Conservation (phyloP, 2,329 filamentous ascomycete genomes). For the Penicillium concentricum region DNA sequence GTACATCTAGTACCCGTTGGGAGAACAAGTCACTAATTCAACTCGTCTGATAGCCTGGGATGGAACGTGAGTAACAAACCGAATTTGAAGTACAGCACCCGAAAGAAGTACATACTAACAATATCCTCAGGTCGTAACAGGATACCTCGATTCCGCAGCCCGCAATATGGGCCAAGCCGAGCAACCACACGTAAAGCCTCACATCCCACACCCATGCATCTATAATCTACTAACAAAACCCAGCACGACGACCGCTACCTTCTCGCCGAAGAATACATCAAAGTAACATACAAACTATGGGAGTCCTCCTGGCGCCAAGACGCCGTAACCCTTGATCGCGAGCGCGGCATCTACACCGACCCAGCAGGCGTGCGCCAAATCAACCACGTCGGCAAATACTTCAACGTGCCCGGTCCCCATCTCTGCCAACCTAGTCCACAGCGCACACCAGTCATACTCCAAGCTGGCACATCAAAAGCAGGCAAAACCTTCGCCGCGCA, state of each 20-base stretch:
- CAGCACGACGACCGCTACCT: conserved; percentile 66
- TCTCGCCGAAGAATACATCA: conserved; percentile 63
- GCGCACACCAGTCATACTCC: conserved; percentile 66
- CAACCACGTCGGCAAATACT: conserved; percentile 65
- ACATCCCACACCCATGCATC: background rate
- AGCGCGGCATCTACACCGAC: conserved; percentile 60
- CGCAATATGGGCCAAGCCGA: conserved; percentile 59
- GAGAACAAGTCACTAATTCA: background rate
- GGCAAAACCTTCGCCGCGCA: conserved; percentile 67
- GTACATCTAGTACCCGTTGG: conserved; percentile 13
- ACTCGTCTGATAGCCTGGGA: conserved; percentile 43
- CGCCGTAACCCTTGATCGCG: conserved; percentile 60
- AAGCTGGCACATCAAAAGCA: conserved; percentile 66
- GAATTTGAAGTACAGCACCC: background rate
- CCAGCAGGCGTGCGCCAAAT: conserved; percentile 62
- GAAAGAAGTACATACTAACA: background rate
- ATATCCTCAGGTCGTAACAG: conserved; percentile 58
- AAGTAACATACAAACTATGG: conserved; percentile 65
- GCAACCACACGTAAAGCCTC: conserved; percentile 45
- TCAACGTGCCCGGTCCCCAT: conserved; percentile 63
- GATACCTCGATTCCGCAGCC: conserved; percentile 66
- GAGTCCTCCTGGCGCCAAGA: conserved; percentile 67
- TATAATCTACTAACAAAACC: background rate
- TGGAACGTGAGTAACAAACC: conserved; percentile 51
- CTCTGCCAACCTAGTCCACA: conserved; percentile 67